A percentile compares a stretch with the other conserved stretches of the same genome.
These are phyloP conservation scores for Saccharomyces hybrid DNA, from an alignment of 1,139 yeast species.

Conservation along the genomic window DNA sequence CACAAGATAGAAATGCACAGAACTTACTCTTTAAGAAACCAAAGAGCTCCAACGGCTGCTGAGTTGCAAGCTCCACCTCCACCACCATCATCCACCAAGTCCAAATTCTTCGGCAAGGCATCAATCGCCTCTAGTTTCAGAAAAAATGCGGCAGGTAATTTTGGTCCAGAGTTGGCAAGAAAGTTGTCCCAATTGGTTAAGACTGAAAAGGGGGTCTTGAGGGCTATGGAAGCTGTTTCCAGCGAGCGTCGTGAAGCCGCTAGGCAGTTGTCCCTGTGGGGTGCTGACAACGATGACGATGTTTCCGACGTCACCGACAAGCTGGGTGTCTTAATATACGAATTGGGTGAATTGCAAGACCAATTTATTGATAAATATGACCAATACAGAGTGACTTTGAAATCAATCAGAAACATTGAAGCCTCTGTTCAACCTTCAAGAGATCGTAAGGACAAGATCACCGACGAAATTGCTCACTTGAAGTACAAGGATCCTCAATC, in stretches of 20 bases:
- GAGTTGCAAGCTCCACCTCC: slow-evolving; percentile 77
- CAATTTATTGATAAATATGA: slow-evolving; percentile 82
- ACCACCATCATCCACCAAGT: slow-evolving; percentile 63
- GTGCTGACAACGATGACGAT: slow-evolving; percentile 77
- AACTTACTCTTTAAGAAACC: slow-evolving; percentile 72
- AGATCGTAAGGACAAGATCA: slow-evolving; percentile 78
- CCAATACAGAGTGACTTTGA: slow-evolving; percentile 75
- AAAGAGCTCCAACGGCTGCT: slow-evolving; percentile 76
- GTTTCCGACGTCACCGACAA: slow-evolving; percentile 81
- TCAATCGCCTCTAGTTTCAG: slow-evolving; percentile 60
- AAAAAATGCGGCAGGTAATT: slow-evolving; percentile 62
- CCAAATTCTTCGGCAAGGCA: slow-evolving; percentile 66
- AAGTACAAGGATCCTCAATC: slow-evolving; percentile 81
- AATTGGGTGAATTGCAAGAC: slow-evolving; percentile 81
- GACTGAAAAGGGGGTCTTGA: slow-evolving; percentile 75
- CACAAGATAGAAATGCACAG: slow-evolving; percentile 49
- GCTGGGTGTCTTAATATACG: slow-evolving; percentile 73
- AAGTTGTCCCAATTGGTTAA: slow-evolving; percentile 70
- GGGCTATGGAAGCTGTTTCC: slow-evolving; percentile 71
- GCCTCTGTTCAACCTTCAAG: slow-evolving; percentile 82
- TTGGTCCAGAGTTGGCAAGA: slow-evolving; percentile 73
- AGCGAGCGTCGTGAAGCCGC: slow-evolving; percentile 78
- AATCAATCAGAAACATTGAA: slow-evolving; percentile 76
- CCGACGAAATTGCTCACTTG: slow-evolving; percentile 75
- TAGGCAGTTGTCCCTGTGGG: slow-evolving; percentile 76